Evolutionary conservation across 441 rosid genomes (phyloP).

Genomic region (Aquilaria agallochum): DNA sequence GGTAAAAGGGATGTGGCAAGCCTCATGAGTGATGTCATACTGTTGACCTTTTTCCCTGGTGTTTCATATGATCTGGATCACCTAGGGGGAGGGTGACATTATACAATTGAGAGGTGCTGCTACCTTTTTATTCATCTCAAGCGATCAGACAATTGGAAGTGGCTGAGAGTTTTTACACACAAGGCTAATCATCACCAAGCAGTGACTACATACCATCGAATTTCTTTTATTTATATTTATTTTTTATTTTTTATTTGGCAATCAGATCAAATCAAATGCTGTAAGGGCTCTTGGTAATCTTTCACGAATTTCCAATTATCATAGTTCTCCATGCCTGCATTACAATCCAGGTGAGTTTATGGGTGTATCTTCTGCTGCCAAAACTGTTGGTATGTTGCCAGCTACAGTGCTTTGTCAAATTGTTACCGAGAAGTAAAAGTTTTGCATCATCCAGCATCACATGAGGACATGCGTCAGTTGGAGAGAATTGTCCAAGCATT

Average conservation of each 20-base stretch:
- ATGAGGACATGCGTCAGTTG: slow-evolving; percentile 41
- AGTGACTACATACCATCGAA: too few species aligned
- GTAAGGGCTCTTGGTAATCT: slow-evolving; percentile 97
- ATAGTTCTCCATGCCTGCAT: slow-evolving; percentile 27
- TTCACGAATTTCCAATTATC: slow-evolving; percentile 52
- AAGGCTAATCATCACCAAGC: too few species aligned
- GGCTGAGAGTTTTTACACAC: too few species aligned
- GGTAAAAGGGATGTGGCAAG: slow-evolving; percentile 33
- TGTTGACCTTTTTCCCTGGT: too few species aligned
- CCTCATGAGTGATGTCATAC: too few species aligned
- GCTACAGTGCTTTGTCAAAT: slow-evolving; percentile 10
- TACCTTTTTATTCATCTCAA: neutral
- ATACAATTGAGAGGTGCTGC: neutral
- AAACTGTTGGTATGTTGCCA: slow-evolving; percentile 14
- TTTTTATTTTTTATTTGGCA: slow-evolving; percentile 1
- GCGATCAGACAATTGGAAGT: neutral
- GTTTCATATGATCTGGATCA: too few species aligned
- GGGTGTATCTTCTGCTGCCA: slow-evolving; percentile 21
- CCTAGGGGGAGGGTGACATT: too few species aligned
- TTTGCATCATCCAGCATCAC: slow-evolving; percentile 25
- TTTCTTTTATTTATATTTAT: neutral
- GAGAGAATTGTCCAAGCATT: slow-evolving; percentile 86
- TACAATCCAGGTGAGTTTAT: slow-evolving; percentile 22
- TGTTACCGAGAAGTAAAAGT: slow-evolving; percentile 15
- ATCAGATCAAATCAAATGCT: slow-evolving; percentile 88